A percentile compares a stretch with the other conserved stretches of the same genome.
phyloP scores from a whole-genome alignment of 257 asterid genomes.

The Solanum tacnaense region DNA sequence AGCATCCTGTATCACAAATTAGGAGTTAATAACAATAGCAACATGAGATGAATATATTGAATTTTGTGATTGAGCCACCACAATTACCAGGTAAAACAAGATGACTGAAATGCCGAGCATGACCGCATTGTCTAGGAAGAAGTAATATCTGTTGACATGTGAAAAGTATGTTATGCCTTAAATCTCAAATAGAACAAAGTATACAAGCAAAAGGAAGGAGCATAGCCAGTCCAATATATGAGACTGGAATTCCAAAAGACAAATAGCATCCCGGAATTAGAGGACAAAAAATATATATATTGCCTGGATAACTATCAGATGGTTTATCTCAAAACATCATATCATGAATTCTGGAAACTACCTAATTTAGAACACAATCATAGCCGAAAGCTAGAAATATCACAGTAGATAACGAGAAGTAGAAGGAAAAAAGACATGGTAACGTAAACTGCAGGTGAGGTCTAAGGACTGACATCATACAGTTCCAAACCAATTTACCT shows the following conservation, averaged over 20 bases:
- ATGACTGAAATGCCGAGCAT: constrained; percentile 33
- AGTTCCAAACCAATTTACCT: not conserved
- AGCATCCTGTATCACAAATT: constrained; percentile 31
- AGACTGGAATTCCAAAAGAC: not conserved
- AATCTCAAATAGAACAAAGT: not conserved
- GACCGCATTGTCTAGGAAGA: constrained; percentile 18
- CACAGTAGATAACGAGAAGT: not conserved
- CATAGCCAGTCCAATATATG: not conserved
- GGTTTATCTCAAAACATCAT: not conserved
- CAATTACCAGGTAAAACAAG: constrained; percentile 40
- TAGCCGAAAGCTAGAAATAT: not conserved
- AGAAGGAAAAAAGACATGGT: not conserved
- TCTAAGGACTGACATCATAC: not conserved
- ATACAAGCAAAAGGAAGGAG: not conserved
- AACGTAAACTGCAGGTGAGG: not conserved
- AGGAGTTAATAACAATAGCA: not conserved
- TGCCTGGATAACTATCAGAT: not conserved
- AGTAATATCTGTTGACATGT: constrained; percentile 35
- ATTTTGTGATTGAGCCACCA: not conserved
- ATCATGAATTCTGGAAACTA: not conserved
- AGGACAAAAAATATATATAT: not conserved
- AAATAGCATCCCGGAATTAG: not conserved
- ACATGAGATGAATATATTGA: not conserved
- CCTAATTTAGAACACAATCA: not conserved
- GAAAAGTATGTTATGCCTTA: not conserved